These are phyloP conservation scores for Isatis tinctoria DNA, from an alignment of 345 rosid species.

Conservation along the genomic window DNA sequence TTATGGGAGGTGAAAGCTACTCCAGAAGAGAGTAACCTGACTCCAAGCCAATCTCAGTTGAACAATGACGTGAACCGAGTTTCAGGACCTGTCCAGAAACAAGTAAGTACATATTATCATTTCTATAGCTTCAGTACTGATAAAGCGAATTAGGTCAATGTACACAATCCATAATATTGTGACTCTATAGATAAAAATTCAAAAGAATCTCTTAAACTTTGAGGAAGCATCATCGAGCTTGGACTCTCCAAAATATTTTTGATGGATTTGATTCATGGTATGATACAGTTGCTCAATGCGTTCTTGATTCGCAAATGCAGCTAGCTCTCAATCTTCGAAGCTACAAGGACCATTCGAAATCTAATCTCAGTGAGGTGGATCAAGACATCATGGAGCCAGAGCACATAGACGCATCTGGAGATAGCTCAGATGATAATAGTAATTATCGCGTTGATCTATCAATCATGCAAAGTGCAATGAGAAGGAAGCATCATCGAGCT, in stretches of 20 bases:
- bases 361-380: constrained; percentile 29
- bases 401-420: constrained; percentile 42
- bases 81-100: constrained; percentile 42
- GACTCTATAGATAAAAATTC: neutral
- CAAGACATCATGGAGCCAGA: constrained; percentile 35
- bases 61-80: constrained; percentile 30
- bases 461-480: constrained; percentile 50
- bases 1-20: constrained; percentile 40
- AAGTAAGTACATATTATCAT: constrained; percentile 30
- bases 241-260: neutral
- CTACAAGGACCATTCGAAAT: constrained; percentile 24
- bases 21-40: constrained; percentile 37
- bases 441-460: constrained; percentile 35
- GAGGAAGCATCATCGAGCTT: neutral
- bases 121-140: neutral
- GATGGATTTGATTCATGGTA: constrained; percentile 3
- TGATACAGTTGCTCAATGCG: constrained; percentile 2
- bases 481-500: constrained; percentile 92
- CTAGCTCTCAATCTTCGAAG: constrained; percentile 32
- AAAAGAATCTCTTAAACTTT: neutral
- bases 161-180: neutral
- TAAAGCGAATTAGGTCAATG: neutral
- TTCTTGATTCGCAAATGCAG: neutral
- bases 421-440: constrained; percentile 37
- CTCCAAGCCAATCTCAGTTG: constrained; percentile 34